Conservation (phyloP, 2,329 filamentous ascomycete genomes). For the Fusarium oligoseptatum region DNA sequence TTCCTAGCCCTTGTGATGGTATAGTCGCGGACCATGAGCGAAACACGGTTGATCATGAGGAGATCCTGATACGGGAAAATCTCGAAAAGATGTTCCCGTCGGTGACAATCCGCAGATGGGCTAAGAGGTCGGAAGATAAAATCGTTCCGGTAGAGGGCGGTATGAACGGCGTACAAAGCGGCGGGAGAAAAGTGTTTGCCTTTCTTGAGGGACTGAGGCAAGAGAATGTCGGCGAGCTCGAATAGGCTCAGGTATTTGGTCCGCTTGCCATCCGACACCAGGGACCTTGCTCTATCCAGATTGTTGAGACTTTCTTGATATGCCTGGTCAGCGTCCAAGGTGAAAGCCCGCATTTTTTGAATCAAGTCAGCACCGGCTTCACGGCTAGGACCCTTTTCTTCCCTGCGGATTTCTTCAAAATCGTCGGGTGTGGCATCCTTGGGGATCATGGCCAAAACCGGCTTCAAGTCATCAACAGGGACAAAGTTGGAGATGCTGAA, state of each 20-base stretch:
- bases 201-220: conserved; percentile 53
- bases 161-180: conserved; percentile 78
- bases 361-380: conserved; percentile 59
- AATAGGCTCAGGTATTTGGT: conserved; percentile 63
- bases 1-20: conserved; percentile 40
- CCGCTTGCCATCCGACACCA: conserved; percentile 54
- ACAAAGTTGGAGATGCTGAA: conserved; percentile 66
- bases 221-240: conserved; percentile 62
- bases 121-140: conserved; percentile 69
- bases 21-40: conserved; percentile 51
- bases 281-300: conserved; percentile 60
- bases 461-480: conserved; percentile 55
- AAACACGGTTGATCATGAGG: conserved; percentile 49
- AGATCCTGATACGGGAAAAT: conserved; percentile 58
- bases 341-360: conserved; percentile 62
- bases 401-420: conserved; percentile 49
- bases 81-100: conserved; percentile 71
- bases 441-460: conserved; percentile 52
- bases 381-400: conserved; percentile 59
- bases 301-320: conserved; percentile 63
- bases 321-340: conserved; percentile 56
- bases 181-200: conserved; percentile 58
- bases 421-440: conserved; percentile 45
- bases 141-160: conserved; percentile 70
- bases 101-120: conserved; percentile 60